A percentile compares a stretch with the other conserved stretches of the same genome.
These are phyloP conservation scores for Zygosaccharomyces kombuchaensis DNA, from an alignment of 805 yeast species.

Conservation along the genomic window DNA sequence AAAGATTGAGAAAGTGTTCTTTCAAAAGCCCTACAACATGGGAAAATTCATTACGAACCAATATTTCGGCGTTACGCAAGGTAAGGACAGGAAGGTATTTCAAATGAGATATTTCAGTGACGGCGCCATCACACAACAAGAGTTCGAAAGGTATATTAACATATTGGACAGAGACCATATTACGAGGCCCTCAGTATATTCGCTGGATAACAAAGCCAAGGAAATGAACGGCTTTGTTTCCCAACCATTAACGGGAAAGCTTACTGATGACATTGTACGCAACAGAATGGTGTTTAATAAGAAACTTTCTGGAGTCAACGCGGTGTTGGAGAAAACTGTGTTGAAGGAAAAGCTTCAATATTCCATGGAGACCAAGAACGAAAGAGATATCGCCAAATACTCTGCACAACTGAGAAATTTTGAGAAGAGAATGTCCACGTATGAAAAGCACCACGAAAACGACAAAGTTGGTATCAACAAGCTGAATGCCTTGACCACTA, in stretches of 20 bases:
- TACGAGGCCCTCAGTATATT: conserved; percentile 52
- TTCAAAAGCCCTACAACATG: conserved; percentile 48
- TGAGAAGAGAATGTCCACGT: conserved; percentile 36
- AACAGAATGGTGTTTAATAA: conserved; percentile 62
- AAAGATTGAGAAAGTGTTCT: conserved; percentile 61
- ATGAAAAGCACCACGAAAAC: conserved; percentile 38
- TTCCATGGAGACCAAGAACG: conserved; percentile 58
- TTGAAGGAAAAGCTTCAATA: conserved; percentile 70
- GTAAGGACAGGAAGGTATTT: conserved; percentile 66
- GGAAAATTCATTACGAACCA: conserved; percentile 49
- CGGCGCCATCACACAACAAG: conserved; percentile 62
- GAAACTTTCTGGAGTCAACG: conserved; percentile 58
- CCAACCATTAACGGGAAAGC: conserved; percentile 63
- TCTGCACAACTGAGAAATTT: conserved; percentile 45
- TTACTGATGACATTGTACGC: conserved; percentile 73
- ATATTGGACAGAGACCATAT: conserved; percentile 55
- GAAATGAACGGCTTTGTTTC: conserved; percentile 61
- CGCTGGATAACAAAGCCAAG: conserved; percentile 58
- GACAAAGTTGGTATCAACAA: conserved; percentile 41
- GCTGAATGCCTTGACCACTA: conserved; percentile 70
- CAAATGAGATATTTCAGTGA: conserved; percentile 81
- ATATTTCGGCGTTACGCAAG: conserved; percentile 75
- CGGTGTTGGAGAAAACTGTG: conserved; percentile 69
- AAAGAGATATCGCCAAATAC: conserved; percentile 42
- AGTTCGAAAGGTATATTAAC: conserved; percentile 63